Base-by-base conservation (phyloP, 2,329 filamentous ascomycete species). In the Parafenestella ontariensis region DNA sequence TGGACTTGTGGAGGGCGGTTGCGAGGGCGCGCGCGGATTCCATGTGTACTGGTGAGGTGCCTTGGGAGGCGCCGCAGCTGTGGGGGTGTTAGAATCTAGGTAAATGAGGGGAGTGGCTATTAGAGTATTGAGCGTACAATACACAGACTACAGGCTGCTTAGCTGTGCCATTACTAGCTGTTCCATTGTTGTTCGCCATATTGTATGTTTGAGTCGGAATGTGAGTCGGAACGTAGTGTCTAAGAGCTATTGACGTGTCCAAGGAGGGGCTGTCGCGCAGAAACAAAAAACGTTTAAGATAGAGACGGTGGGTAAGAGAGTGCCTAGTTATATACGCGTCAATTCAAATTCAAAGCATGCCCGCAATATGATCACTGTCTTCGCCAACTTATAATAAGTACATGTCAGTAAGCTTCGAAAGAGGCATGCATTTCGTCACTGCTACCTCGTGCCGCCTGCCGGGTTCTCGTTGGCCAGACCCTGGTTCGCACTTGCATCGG, bases 11-110 rank as follows among this genome's bases (percentile, higher is more conserved):
- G 79, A 98, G 89, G 61, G 83, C 82, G 29, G 81, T 80, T 49
- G 89, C 94, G 13, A 98, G 87, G 26, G 85, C 78, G 34, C 89
- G 88, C 2, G 95, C 95, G 7, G 92, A 88, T 73, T 88, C 87
- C 68, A 96, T 78, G 76, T 97, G 91, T 4, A 83, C 83, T 13
- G 91, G 87, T 58, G 86, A 89, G 46, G 82, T 87, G 45, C 95
- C 95, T 15, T 84, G 76, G 8, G 86, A 89, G 47, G 95, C 87
- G 71, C 94, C 95, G 80, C 95, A 98, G 84, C 86, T 88, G 65
- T 31, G 31, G 15, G n/a, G 26, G 17, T 34, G 62, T 67, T 56
- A 62, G 63, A 43, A 24, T 39, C 7, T 39, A 20, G 23, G 41
- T 2, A 18, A 18, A 18, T 18, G 20, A 5, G 15, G 3, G 15